Conservation (phyloP, 2,329 filamentous ascomycete genomes). For the Fusarium penzigii region DNA sequence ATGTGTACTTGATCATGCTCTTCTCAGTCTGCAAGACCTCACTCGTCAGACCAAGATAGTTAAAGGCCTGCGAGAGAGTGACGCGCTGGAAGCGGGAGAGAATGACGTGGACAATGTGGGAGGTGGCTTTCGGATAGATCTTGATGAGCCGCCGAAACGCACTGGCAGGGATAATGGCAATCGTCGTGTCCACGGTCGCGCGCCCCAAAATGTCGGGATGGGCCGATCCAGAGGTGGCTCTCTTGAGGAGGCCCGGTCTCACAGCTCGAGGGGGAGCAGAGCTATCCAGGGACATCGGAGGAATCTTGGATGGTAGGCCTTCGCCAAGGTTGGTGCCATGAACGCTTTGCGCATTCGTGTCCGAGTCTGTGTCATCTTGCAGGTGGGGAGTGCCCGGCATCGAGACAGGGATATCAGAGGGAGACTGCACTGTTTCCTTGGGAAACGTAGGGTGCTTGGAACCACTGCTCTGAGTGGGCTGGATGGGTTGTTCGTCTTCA, state of each 20-base stretch:
- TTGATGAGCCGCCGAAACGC: slow-evolving; percentile 90
- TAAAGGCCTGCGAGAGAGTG: slow-evolving; percentile 90
- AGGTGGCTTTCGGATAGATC: slow-evolving; percentile 92
- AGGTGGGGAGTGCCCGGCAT: slow-evolving; percentile 43
- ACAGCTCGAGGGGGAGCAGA: slow-evolving; percentile 30
- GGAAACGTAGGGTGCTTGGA: slow-evolving; percentile 32
- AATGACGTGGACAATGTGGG: slow-evolving; percentile 97
- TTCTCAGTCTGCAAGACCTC: slow-evolving; percentile 93
- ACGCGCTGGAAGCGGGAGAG: slow-evolving; percentile 91
- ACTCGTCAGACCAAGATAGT: slow-evolving; percentile 86
- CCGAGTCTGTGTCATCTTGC: slow-evolving; percentile 25
- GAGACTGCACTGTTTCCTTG: slow-evolving; percentile 12
- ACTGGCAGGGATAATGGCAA: slow-evolving; percentile 96
- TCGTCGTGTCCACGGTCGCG: slow-evolving; percentile 93
- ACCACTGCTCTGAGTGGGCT: slow-evolving; percentile 27
- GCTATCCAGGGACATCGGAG: slow-evolving; percentile 72
- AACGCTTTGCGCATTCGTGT: slow-evolving; percentile 18
- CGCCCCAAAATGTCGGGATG: slow-evolving; percentile 98
- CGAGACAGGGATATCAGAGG: slow-evolving; percentile 31
- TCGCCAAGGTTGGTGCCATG: slow-evolving; percentile 10
- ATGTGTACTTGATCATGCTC: slow-evolving; percentile 90
- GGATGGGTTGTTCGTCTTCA: slow-evolving; percentile 50
- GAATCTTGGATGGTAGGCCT: slow-evolving; percentile 55
- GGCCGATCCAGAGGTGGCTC: slow-evolving; percentile 67
- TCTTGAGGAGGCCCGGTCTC: slow-evolving; percentile 44